phyloP scores from a whole-genome alignment of 768 basidiomycete species.

The Inosperma sp. region DNA sequence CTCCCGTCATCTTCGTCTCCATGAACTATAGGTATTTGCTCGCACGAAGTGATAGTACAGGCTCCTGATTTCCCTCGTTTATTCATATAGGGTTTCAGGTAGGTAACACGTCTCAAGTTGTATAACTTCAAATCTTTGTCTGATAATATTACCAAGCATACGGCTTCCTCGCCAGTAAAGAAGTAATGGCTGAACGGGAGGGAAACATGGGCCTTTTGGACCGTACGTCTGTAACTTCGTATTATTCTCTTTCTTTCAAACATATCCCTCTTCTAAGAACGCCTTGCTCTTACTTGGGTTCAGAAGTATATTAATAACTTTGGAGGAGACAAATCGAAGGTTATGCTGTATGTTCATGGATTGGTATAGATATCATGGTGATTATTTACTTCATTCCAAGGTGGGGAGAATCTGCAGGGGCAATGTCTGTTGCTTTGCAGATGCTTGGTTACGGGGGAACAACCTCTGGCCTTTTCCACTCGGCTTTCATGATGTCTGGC shows the following conservation, averaged over 20 bases:
- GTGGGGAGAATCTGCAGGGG: slow-evolving; percentile 46
- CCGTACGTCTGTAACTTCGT: too few relatives aligned
- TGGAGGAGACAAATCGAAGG: slow-evolving; percentile 50
- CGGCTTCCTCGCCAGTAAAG: slow-evolving; percentile 31
- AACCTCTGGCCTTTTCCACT: slow-evolving; percentile 32
- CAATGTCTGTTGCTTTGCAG: slow-evolving; percentile 39
- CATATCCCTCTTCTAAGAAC: slow-evolving; percentile 17
- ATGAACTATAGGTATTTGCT: slow-evolving; percentile 46
- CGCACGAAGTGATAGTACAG: neutral
- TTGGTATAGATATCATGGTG: neutral
- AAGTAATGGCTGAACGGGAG: slow-evolving; percentile 24
- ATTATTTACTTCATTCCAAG: slow-evolving; percentile 4
- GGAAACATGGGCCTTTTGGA: slow-evolving; percentile 31
- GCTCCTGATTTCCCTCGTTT: too few relatives aligned
- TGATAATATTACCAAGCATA: slow-evolving; percentile 14
- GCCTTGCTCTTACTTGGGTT: slow-evolving; percentile 52
- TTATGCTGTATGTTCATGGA: slow-evolving; percentile 34
- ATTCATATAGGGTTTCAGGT: slow-evolving; percentile 22
- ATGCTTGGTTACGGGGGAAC: slow-evolving; percentile 32
- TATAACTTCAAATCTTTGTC: neutral
- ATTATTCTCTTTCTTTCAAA: neutral
- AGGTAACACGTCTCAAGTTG: too few relatives aligned
- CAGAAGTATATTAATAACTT: slow-evolving; percentile 51
- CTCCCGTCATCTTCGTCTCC: slow-evolving; percentile 48
- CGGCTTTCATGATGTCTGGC: slow-evolving; percentile 30